Base-by-base conservation (phyloP, 106 monocot species). In the Posidonia australis region DNA sequence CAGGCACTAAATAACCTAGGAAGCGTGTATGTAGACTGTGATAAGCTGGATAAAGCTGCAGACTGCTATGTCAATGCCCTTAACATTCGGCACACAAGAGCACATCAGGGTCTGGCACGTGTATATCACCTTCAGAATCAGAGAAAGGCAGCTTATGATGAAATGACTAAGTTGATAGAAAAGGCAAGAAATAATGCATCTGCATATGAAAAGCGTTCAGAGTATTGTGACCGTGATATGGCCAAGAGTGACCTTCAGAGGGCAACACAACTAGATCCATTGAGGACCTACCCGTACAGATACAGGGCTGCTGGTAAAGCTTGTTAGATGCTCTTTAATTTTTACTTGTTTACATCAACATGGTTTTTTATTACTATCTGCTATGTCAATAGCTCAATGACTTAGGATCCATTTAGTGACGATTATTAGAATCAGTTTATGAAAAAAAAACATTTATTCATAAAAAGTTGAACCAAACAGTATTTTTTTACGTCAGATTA, bases 1-100 rank as follows among this genome's bases (percentile, higher is more conserved):
- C 77, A 99, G 98, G 91, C 98, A 67, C 72, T 85, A 69, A 99
- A 99, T 71, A 99, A 99, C 51, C 88, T 99, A 78, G 98, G 98
- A 56, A 87, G 91, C 49, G 77, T 92, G 42, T 91, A 85, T 70
- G 98, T 99, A 68, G 98, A 99, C 60, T 83, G 79, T 57, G 88
- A 88, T 27, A 83, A 85, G 79, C 77, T 91, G 60, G 88, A 83
- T 60, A 70, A 81, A 74, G 98, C 98, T 20, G 81, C 78, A 26
- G 85, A 88, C 66, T 91, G 91, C 77, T 91, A 99, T 76, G 23
- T 70, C 10, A 98, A 81, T 65, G 98, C 98, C 44, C 82, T 99
- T 28, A 79, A 73, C 45, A 92, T 92, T 67, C 80, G 91, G 65
- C 98, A 99, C 65, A 99, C 98, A n/a, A 85, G 98, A 73, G 98